These are phyloP conservation scores for Juglanconis juglandina DNA, from an alignment of 2,329 filamentous ascomycete genomes.

Conservation along the genomic window DNA sequence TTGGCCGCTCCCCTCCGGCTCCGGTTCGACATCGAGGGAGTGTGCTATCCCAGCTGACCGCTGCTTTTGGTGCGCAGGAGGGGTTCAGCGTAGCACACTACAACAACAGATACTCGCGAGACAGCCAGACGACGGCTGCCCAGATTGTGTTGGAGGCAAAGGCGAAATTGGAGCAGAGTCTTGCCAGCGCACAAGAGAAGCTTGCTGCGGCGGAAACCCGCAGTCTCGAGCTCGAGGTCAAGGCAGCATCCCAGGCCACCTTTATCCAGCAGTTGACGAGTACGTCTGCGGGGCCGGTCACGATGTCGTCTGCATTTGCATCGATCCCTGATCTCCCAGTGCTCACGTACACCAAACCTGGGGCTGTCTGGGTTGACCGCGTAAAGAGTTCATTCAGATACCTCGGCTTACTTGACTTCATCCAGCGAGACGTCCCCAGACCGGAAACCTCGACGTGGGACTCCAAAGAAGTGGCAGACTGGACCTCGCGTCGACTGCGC, in stretches of 20 bases:
- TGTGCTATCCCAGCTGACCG: background rate
- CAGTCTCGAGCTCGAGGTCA: background rate
- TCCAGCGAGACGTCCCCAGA: slow-evolving; percentile 4
- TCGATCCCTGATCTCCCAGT: slow-evolving; percentile 10
- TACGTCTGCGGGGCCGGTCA: background rate
- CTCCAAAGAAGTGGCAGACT: background rate
- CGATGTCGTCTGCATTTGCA: background rate
- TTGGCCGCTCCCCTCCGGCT: background rate
- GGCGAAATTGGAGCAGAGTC: slow-evolving; percentile 1
- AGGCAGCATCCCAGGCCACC: background rate
- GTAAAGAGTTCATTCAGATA: slow-evolving; percentile 13
- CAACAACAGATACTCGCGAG: background rate
- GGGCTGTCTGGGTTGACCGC: slow-evolving; percentile 10
- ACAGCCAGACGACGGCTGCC: background rate
- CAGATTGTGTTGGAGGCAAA: background rate
- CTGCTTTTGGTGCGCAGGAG: background rate
- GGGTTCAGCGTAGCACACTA: background rate
- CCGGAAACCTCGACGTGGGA: background rate
- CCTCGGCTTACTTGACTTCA: slow-evolving; percentile 14
- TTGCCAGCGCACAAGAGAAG: background rate
- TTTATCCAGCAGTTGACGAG: background rate
- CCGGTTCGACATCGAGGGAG: background rate
- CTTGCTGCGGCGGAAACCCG: slow-evolving; percentile 1
- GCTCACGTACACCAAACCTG: slow-evolving; percentile 9
- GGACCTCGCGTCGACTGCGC: slow-evolving; percentile 6